phyloP scores from a whole-genome alignment of 1,139 yeast species.

The Magnusiomyces tetraspermus region DNA sequence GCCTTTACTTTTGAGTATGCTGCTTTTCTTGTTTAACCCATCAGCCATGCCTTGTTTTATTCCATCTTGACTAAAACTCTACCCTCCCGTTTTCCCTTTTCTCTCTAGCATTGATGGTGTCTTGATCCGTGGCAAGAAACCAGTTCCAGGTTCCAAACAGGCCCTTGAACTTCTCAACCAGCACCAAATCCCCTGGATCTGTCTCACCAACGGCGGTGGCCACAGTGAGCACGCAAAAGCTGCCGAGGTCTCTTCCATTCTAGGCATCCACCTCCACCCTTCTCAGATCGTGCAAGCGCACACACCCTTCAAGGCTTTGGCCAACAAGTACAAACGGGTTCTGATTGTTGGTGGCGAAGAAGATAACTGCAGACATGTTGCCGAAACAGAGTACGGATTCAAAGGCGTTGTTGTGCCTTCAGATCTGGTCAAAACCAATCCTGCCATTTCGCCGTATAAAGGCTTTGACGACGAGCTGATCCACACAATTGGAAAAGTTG shows the following conservation, averaged over 20 bases:
- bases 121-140: slow-evolving; percentile 62
- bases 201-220: slow-evolving; percentile 94
- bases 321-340: slow-evolving; percentile 47
- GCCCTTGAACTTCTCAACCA: slow-evolving; percentile 52
- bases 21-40: background rate
- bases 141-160: slow-evolving; percentile 57
- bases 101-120: slow-evolving; percentile 68
- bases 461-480: slow-evolving; percentile 43
- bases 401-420: slow-evolving; percentile 65
- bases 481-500: slow-evolving; percentile 35
- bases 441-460: slow-evolving; percentile 68
- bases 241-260: slow-evolving; percentile 42
- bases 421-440: slow-evolving; percentile 54
- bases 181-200: slow-evolving; percentile 62
- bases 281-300: slow-evolving; percentile 80
- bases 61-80: background rate
- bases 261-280: slow-evolving; percentile 42
- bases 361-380: slow-evolving; percentile 62
- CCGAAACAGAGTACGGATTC: slow-evolving; percentile 64
- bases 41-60: background rate
- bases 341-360: slow-evolving; percentile 78
- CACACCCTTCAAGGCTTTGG: slow-evolving; percentile 71
- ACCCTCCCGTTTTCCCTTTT: too few species aligned
- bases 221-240: slow-evolving; percentile 56
- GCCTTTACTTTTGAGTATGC: too few species aligned